Base-by-base conservation (phyloP, 106 monocot genomes). In the Posidonia australis region DNA sequence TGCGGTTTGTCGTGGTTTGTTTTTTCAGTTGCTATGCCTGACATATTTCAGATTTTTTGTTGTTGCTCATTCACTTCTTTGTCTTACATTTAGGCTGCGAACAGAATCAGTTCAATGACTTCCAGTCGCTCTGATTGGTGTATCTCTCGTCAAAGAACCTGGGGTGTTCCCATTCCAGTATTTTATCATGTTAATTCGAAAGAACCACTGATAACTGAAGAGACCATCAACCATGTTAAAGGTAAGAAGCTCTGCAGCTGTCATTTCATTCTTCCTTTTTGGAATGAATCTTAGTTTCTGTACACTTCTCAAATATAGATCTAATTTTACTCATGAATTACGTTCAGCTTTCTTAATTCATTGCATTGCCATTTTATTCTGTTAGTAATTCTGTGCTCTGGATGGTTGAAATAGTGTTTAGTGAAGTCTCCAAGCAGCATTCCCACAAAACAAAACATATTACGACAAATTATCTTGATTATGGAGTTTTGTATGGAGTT, bases 81-180 rank as follows among this genome's bases (percentile, higher is more conserved):
- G n/a, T 16, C 67, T 14, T 59, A 45, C 63, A 36, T 71, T 30
- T 76, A 96, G 94, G 86, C 84, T 53, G 80, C 78, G 44, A 96
- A 96, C 63, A 87, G 94, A 75, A 96, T 96, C 0, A 70, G 74
- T 77, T 80, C 94, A 65, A 96, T 96, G 94, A 87, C 84, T 57
- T 75, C 82, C 14, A 81, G 86, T 67, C 86, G 94, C 66, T 90
- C 94, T 62, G 94, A 96, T 68, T 96, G 94, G 94, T 96, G 94
- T 65, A 96, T 96, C 70, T 96, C 94, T 72, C 81, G 94, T 16
- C 94, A 96, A 80, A 86, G 94, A 69, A 86, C 78, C 44, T 96
- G 94, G 94, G 94, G 94, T 70, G 94, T 96, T 65, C 94, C 94
- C 18, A 96, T 96, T 69, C 94, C 94, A 48, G 94, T 90, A 36